Evolutionary conservation across 2,329 filamentous ascomycete genomes (phyloP), one percentile per base, ranked within the genome.

Genomic region (Botrytis pseudocinerea): DNA sequence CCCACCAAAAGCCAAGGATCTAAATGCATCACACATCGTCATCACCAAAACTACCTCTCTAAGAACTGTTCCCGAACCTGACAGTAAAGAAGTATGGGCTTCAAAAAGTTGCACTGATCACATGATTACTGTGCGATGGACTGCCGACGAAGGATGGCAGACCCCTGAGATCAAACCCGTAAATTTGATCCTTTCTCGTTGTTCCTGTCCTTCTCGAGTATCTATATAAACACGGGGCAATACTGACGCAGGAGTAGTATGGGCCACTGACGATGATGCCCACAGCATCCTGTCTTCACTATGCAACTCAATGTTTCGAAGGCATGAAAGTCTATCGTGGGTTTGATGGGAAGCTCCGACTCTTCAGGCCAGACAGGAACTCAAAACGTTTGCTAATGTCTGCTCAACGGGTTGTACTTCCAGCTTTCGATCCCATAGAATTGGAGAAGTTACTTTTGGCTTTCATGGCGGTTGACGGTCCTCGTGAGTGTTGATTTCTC

Each of bases 241-340:
- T 32, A 48, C 57, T 70, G 32, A 61, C 16, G 12, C 20, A 12
- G 32, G 8, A n/a, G 25, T 51, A 62, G 59, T 72, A 66, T 46
- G 70, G 70, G 12, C 61, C 61, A 32, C 38, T 66, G 25, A 66
- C 48, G 25, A 72, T 75, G 32, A 74, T 74, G 72, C 74, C 74
- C 16, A 74, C 73, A 25, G 74, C 72, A 28, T 74, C 74, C 2
- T 74, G 72, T 40, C 65, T 75, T 22, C 74, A 75, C 62, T 75
- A 75, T 57, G 73, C 72, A 32, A 75, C 70, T n/a, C 71, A 73
- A 66, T 75, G 73, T 60, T 75, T 75, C 35, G 74, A 75, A 48
- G 76, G 76, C 40, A 86, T 91, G 83, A 97, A 97, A 83, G 88
- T 89, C 54, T 97, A 93, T 86, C 91, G 93, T 62, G 93, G 93